Base-by-base conservation (phyloP, 352 stramenopile genomes). In the Globisporangium uncinulatum region DNA sequence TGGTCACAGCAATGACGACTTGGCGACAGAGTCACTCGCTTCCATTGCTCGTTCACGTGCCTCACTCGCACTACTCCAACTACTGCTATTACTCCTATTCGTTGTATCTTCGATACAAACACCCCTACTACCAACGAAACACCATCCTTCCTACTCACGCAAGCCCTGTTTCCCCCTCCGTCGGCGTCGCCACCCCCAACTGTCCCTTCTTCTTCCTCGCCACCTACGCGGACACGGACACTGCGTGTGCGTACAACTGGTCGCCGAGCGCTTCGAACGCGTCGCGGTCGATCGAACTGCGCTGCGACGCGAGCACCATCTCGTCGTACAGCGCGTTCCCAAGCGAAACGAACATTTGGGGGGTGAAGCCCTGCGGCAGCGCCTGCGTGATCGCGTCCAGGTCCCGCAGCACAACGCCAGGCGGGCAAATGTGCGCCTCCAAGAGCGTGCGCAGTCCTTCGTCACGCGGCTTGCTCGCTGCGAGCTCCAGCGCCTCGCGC, bases 271-370 rank as follows among this genome's bases (percentile, higher is more conserved):
- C 65, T 54, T 77, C 68, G 39, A 86, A 83, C 2, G 74, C 61
- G 34, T 84, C 67, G 41, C 65, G 63, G 44, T 73, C 73, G 56
- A 87, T 80, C 6, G 60, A 64, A 45, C 73, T 73, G 57, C 73
- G 71, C 43, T 79, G 60, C 47, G 66, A 67, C 13, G 74, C 59
- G 42, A 64, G 61, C 17, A 79, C 47, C 76, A 91, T 92, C 49
- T 92, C 82, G 19, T 69, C 72, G 62, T 85, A 86, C 42, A 90
- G 60, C 24, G 71, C 79, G 56, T 87, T 73, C n/a, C 82, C 82
- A 19, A 92, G 57, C 45, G 71, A 68, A 8, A 63, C 63, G 55
- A 92, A 92, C 79, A 88, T 87, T 32, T 76, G 64, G 17, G 82
- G 61, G 31, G 79, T 85, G 59, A 92, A 92, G 14, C 82, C 82